Conservation (phyloP, 805 yeast genomes). For the Metschnikowia gelsemii region DNA sequence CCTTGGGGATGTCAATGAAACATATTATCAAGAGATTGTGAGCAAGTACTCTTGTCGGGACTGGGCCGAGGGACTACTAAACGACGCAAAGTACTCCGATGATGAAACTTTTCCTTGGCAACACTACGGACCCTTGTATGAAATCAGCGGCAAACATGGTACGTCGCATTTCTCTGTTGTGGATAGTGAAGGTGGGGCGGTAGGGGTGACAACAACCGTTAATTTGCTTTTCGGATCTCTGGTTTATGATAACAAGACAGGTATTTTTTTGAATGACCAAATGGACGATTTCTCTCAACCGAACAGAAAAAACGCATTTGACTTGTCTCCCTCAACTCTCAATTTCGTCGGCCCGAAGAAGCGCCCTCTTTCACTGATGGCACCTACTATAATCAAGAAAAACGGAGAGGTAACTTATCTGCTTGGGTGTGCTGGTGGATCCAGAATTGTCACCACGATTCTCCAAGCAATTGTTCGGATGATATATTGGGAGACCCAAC, state of each 20-base stretch:
- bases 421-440: constrained; percentile 95
- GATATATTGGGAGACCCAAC: constrained; percentile 54
- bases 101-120: constrained; percentile 61
- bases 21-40: constrained; percentile 34
- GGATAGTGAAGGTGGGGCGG: constrained; percentile 74
- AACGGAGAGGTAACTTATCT: constrained; percentile 43
- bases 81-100: constrained; percentile 50
- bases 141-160: constrained; percentile 79
- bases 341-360: constrained; percentile 74
- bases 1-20: constrained; percentile 61
- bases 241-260: constrained; percentile 79
- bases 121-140: constrained; percentile 77
- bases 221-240: constrained; percentile 80
- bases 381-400: constrained; percentile 59
- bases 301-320: constrained; percentile 68
- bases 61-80: constrained; percentile 56
- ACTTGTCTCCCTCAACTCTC: constrained; percentile 74
- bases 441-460: constrained; percentile 78
- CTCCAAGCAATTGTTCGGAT: constrained; percentile 74
- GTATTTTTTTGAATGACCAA: constrained; percentile 79
- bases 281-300: constrained; percentile 94
- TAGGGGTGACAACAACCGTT: constrained; percentile 84
- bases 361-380: constrained; percentile 81
- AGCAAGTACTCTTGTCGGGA: constrained; percentile 45
- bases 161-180: constrained; percentile 84